Evolutionary conservation across 2,329 filamentous ascomycete species (phyloP), one percentile per base, ranked within the genome.

Genomic region (Lachnellula occidentalis): DNA sequence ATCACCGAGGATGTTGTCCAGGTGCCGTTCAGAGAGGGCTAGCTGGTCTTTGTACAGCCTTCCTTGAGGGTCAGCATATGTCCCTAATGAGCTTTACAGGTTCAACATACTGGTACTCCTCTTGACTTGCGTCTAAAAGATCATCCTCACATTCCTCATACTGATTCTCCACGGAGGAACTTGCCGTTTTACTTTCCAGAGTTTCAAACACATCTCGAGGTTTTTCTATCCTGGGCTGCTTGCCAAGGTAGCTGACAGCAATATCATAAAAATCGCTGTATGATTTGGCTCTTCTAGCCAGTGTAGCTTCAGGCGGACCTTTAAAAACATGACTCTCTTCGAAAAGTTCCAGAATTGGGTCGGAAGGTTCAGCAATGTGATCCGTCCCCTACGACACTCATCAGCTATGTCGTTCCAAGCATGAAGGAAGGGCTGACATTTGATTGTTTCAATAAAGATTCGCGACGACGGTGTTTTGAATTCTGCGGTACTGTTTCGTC

Each of bases 41-140:
- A 96, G 80, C 72, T 95, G 91, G 65, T 94, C 87, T 59, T 84
- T 82, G 69, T 94, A 96, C 27, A 87, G 75, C 63, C 86, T 89
- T 45, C 14, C 19, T 24, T 5, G 17, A 24, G n/a, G 22, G 8
- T 50, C 41, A 50, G 48, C 12, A 17, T 15, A 15, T 24, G 2
- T 45, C 51, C 21, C 51, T 49, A 34, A 50, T 24, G 22, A 17
- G n/a, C 21, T 12, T 31, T 12, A n/a, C 43, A 24, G 43, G 14
- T 31, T 46, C n/a, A 22, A 69, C 84, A 62, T 80, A 92, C 85
- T 87, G 76, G 70, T 96, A 96, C 68, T 92, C 85, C 62, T 88
- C 85, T 69, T 95, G 90, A 69, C 89, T 94, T 51, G 90, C 85
- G 64, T 92, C 82, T 31, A 95, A 75, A 66, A 97, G 73, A 61